These are phyloP conservation scores for Claviceps africana DNA, from an alignment of 2,329 filamentous ascomycete species.

Conservation along the genomic window DNA sequence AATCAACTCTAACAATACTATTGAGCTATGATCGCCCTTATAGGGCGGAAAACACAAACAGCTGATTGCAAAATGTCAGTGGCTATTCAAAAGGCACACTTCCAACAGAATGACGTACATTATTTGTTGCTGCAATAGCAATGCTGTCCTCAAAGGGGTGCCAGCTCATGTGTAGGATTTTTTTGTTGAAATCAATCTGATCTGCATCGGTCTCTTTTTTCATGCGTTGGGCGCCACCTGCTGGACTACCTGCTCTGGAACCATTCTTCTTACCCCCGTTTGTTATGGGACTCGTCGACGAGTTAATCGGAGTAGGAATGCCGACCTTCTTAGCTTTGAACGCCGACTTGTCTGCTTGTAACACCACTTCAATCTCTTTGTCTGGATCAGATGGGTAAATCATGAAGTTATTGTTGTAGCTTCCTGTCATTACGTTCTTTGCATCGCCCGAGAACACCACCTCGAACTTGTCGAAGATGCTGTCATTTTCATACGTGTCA, in stretches of 20 bases:
- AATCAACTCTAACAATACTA: constrained; percentile 1
- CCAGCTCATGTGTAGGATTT: constrained; percentile 99
- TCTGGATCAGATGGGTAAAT: constrained; percentile 95
- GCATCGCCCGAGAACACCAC: constrained; percentile 97
- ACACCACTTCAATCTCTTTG: constrained; percentile 91
- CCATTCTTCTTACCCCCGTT: constrained; percentile 71
- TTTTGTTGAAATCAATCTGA: constrained; percentile 99
- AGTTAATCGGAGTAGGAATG: constrained; percentile 91
- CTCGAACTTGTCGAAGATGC: constrained; percentile 99
- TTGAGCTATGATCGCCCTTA: constrained; percentile 21
- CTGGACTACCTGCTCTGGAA: constrained; percentile 79
- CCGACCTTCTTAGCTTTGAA: constrained; percentile 99
- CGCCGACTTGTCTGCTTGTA: constrained; percentile 95
- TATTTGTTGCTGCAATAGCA: constrained; percentile 97
- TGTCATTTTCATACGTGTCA: constrained; percentile 98
- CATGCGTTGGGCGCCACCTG: constrained; percentile 72
- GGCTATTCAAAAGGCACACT: not conserved
- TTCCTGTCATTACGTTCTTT: constrained; percentile 98
- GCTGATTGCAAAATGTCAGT: constrained; percentile 27
- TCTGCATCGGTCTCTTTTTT: constrained; percentile 98
- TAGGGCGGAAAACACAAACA: constrained; percentile 68
- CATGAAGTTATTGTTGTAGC: constrained; percentile 99
- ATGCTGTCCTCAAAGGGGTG: constrained; percentile 99
- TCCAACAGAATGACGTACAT: constrained; percentile 49
- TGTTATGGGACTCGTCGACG: constrained; percentile 58